Conservation (phyloP, 257 asterid species). For the Salvia splendens region DNA sequence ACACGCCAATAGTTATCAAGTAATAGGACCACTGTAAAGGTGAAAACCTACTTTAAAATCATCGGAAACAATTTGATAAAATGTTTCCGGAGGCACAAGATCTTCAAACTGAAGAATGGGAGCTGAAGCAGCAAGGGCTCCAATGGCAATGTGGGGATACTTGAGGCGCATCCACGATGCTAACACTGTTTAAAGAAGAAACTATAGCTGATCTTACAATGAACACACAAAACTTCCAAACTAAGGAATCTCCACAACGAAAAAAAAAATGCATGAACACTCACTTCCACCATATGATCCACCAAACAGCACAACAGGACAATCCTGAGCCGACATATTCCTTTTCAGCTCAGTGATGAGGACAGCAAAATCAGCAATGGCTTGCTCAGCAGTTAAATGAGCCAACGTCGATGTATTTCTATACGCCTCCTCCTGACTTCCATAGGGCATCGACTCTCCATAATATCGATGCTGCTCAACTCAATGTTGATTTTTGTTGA, state of each 20-base stretch:
- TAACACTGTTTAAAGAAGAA: conserved; percentile 61
- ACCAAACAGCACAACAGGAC: conserved; percentile 85
- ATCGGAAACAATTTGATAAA: conserved; percentile 79
- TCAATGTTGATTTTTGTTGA: conserved; percentile 5
- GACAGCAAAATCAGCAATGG: conserved; percentile 85
- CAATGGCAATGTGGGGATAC: conserved; percentile 92
- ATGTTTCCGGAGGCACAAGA: conserved; percentile 73
- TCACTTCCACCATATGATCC: conserved; percentile 99
- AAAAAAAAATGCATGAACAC: conserved; percentile 25
- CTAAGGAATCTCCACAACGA: not conserved
- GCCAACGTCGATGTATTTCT: conserved; percentile 68
- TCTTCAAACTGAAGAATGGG: conserved; percentile 94
- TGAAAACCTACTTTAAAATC: conserved; percentile 64
- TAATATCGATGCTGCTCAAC: conserved; percentile 84
- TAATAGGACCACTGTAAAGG: not conserved
- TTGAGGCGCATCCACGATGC: conserved; percentile 98
- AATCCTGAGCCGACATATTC: conserved; percentile 74
- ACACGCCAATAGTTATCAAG: conserved; percentile 17
- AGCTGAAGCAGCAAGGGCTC: conserved; percentile 94
- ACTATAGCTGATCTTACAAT: conserved; percentile 5
- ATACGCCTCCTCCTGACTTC: conserved; percentile 73
- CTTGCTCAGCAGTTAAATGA: conserved; percentile 84
- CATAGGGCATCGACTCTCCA: conserved; percentile 89
- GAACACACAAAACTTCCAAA: not conserved
- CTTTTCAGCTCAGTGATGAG: conserved; percentile 76